These are phyloP conservation scores for Zizania palustris DNA, from an alignment of 202 grass and related monocot genomes.

Conservation along the genomic window DNA sequence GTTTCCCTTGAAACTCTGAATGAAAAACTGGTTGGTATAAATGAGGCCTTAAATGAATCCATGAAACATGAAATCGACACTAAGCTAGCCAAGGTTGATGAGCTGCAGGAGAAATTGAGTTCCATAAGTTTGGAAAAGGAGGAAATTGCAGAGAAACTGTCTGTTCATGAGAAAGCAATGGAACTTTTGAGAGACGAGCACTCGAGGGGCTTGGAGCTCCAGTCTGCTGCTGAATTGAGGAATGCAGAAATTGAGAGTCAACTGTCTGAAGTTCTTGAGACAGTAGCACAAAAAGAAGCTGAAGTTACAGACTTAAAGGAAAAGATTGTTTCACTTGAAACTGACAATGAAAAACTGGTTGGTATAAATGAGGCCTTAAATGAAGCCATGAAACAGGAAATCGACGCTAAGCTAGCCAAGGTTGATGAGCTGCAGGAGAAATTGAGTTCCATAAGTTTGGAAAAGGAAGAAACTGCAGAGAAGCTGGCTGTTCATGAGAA, in stretches of 20 bases:
- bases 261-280: conserved; percentile 38
- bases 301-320: conserved; percentile 46
- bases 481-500: too few species aligned
- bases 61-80: conserved; percentile 59
- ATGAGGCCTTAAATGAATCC: too few species aligned
- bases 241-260: conserved; percentile 48
- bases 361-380: conserved; percentile 52
- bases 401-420: conserved; percentile 51
- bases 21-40: too few species aligned
- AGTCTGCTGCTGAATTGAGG: conserved; percentile 46
- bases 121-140: conserved; percentile 51
- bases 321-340: conserved; percentile 47
- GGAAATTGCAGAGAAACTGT: conserved; percentile 47
- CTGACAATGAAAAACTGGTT: conserved; percentile 50
- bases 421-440: conserved; percentile 64
- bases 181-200: conserved; percentile 54
- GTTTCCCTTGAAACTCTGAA: too few species aligned
- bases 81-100: conserved; percentile 55
- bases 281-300: conserved; percentile 46
- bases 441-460: too few species aligned
- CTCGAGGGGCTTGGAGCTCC: conserved; percentile 52
- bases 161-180: conserved; percentile 48
- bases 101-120: conserved; percentile 38
- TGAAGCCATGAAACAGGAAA: conserved; percentile 64
- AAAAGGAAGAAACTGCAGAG: too few species aligned